Evolutionary conservation across 2,329 filamentous ascomycete genomes (phyloP).

Genomic region (Madurella mycetomatis): DNA sequence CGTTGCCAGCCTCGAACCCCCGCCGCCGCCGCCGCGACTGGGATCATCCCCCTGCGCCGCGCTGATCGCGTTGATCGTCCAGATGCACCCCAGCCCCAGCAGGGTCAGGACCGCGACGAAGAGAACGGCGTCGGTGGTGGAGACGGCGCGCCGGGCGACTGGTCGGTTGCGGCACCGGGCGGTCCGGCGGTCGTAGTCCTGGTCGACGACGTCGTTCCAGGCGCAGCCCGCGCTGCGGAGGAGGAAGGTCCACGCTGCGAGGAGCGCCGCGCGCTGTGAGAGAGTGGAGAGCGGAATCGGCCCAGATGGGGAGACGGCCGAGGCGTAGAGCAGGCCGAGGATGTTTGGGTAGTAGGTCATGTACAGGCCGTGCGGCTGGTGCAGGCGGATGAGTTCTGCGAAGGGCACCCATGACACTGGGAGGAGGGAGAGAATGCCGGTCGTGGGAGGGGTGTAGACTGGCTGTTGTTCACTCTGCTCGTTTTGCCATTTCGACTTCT

Average conservation of each 20-base stretch:
- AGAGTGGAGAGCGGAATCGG: conserved; percentile 18
- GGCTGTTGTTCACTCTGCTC: not conserved
- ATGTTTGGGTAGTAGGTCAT: conserved; percentile 36
- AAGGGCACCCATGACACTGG: conserved; percentile 51
- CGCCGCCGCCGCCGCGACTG: too few species aligned
- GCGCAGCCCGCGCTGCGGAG: conserved; percentile 49
- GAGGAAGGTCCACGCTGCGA: conserved; percentile 39
- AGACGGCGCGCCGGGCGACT: conserved; percentile 47
- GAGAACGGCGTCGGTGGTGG: conserved; percentile 38
- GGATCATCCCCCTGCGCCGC: too few species aligned
- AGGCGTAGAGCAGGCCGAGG: not conserved
- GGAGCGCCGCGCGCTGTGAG: conserved; percentile 37
- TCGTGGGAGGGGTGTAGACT: conserved; percentile 3
- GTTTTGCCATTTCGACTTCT: too few species aligned
- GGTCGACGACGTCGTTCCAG: conserved; percentile 54
- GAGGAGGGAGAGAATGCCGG: conserved; percentile 24
- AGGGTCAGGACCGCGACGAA: conserved; percentile 40
- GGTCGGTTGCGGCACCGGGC: conserved; percentile 47
- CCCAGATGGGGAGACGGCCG: not conserved
- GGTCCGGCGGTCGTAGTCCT: conserved; percentile 49
- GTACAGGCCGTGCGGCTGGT: conserved; percentile 39
- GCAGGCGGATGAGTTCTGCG: conserved; percentile 48
- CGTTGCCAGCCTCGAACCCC: too few species aligned
- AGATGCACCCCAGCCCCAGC: not conserved
- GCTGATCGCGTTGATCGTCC: too few species aligned